phyloP scores from a whole-genome alignment of 768 basidiomycete genomes.

The Suillus cothurnatus region DNA sequence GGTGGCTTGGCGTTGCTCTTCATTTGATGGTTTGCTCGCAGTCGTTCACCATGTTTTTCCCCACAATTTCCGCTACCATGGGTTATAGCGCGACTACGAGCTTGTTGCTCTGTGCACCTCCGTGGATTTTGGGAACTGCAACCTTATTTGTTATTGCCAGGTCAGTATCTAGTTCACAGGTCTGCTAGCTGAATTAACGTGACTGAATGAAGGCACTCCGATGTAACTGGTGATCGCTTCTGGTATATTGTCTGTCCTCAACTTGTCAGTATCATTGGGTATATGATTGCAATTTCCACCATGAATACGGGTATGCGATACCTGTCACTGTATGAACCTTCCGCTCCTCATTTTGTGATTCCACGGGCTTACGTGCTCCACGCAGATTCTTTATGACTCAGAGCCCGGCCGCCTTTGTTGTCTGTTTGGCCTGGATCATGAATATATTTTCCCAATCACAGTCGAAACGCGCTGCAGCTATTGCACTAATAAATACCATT shows the following conservation, averaged over 20 bases:
- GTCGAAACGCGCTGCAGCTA: conserved; percentile 78
- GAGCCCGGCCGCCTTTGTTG: conserved; percentile 67
- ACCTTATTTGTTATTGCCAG: conserved; percentile 55
- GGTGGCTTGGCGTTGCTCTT: too few species aligned
- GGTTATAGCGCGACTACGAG: conserved; percentile 63
- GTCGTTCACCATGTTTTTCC: conserved; percentile 80
- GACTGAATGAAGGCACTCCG: too few species aligned
- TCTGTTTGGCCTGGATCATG: conserved; percentile 55
- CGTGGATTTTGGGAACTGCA: conserved; percentile 63
- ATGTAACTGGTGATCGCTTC: too few species aligned
- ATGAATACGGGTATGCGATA: too few species aligned
- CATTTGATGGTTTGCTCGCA: conserved; percentile 54
- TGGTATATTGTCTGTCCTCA: too few species aligned
- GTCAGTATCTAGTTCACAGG: too few species aligned
- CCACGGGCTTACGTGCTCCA: neutral
- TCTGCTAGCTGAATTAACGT: too few species aligned
- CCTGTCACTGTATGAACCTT: conserved; percentile 52
- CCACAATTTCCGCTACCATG: conserved; percentile 74
- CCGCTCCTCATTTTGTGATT: neutral
- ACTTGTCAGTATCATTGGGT: too few species aligned
- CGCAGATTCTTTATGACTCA: conserved; percentile 74
- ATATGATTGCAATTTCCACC: too few species aligned
- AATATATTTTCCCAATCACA: conserved; percentile 71
- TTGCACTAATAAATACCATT: conserved; percentile 79
- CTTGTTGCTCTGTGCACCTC: conserved; percentile 75